phyloP scores from a whole-genome alignment of 306 rosid genomes.

The barrel medic (Medicago truncatula) region MtrunA17r5.0-ANR NC_053046.1:30518501-30519000 shows the following conservation, averaged over 20 bases:
- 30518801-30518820: constrained; percentile 57
- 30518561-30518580: constrained; percentile 51
- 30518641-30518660: constrained; percentile 46
- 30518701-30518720: constrained; percentile 96
- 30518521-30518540: constrained; percentile 46
- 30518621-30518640: constrained; percentile 45
- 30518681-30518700: constrained; percentile 64
- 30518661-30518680: constrained; percentile 59
- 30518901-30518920: constrained; percentile 95
- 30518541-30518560: constrained; percentile 46
- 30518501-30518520: constrained; percentile 61
- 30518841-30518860: constrained; percentile 59
- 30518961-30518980: constrained; percentile 92
- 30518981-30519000: constrained; percentile 94
- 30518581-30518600: constrained; percentile 55
- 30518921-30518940: constrained; percentile 94
- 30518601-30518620: constrained; percentile 38
- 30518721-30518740: constrained; percentile 80
- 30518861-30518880: constrained; percentile 79
- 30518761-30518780: constrained; percentile 63
- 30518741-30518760: constrained; percentile 62
- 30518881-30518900: constrained; percentile 63
- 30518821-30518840: constrained; percentile 52
- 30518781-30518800: constrained; percentile 52
- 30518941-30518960: constrained; percentile 94